Conservation (phyloP, 805 yeast species). For the Jamesozyma jinghongensis region DNA sequence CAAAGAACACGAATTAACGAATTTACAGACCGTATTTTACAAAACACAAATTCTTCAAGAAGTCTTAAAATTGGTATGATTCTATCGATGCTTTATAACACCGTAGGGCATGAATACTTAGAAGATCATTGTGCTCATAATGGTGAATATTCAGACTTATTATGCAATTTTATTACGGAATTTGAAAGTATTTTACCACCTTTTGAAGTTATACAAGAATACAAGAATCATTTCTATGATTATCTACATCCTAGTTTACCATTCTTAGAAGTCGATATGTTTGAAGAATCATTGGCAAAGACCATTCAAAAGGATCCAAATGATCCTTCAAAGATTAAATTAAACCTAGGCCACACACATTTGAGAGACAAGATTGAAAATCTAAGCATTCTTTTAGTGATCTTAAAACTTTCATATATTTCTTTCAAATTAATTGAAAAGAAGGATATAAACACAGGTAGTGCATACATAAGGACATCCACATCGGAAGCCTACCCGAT, state of each 20-base stretch:
- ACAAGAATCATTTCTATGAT: conserved; percentile 23
- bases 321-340: conserved; percentile 14
- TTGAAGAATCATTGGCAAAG: conserved; percentile 23
- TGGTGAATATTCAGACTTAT: conserved; percentile 21
- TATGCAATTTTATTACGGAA: conserved; percentile 16
- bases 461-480: conserved; percentile 10
- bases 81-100: conserved; percentile 15
- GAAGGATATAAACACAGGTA: neutral
- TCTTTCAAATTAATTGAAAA: conserved; percentile 14
- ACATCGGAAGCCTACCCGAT: conserved; percentile 20
- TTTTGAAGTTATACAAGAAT: conserved; percentile 14
- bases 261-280: conserved; percentile 20
- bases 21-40: conserved; percentile 24
- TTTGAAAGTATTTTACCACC: conserved; percentile 24
- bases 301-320: conserved; percentile 15
- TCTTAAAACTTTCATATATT: conserved; percentile 24
- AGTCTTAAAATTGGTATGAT: conserved; percentile 17
- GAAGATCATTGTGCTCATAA: conserved; percentile 22
- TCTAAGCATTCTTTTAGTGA: conserved; percentile 19
- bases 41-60: conserved; percentile 16
- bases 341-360: conserved; percentile 21
- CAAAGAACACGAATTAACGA: conserved; percentile 19
- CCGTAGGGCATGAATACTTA: conserved; percentile 17
- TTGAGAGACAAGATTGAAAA: conserved; percentile 25
- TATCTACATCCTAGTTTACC: conserved; percentile 24